Base-by-base conservation (phyloP, 768 basidiomycete genomes). In the Tricholoma saponaceum region DNA sequence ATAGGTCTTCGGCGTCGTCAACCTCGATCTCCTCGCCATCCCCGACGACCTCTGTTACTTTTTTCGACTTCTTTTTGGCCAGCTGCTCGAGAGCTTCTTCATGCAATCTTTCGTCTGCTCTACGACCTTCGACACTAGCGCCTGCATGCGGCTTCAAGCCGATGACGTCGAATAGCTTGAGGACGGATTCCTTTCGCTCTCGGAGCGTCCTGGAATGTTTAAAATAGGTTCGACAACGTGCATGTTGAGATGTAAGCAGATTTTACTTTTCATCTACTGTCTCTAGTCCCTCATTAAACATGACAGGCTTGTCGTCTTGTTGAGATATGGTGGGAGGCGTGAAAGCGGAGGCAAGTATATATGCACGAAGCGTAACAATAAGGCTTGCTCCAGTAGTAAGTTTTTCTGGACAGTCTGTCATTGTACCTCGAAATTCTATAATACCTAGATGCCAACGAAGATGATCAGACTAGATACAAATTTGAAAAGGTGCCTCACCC, bases 11-110 rank as follows among this genome's bases (percentile, higher is more conserved):
- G 2, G 80, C 85, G 55, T 93, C 87, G 57, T 93, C 93, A 12
- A 89, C 87, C 63, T 92, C 91, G 5, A 89, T 84, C 62, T 89
- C 90, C 68, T 92, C 91, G 3, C 83, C 87, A 59, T 91, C 87
- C 2, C 88, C 89, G 1, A 89, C 83, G n/a, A 89, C 78, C 67
- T 92, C 89, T 7, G 76, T 87, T 55, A 75, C 70, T 64, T 76
- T 81, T 71, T 79, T 76, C 51, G 61, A 62, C 50, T 75, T 66
- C 7, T 65, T 70, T 56, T 77, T 64, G 65, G 75, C 60, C 56
- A 79, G 66, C 28, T 74, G 74, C 58, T 77, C 79, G 28, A 76
- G 66, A 41, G 76, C 76, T 46, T 76, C 75, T 55, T 74, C 69
- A 26, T 74, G 73, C 10, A 75, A 59, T 56, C 72, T 63, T 52